phyloP scores from a whole-genome alignment of 2,329 filamentous ascomycete species.

The Xylariaceae sp. region DNA sequence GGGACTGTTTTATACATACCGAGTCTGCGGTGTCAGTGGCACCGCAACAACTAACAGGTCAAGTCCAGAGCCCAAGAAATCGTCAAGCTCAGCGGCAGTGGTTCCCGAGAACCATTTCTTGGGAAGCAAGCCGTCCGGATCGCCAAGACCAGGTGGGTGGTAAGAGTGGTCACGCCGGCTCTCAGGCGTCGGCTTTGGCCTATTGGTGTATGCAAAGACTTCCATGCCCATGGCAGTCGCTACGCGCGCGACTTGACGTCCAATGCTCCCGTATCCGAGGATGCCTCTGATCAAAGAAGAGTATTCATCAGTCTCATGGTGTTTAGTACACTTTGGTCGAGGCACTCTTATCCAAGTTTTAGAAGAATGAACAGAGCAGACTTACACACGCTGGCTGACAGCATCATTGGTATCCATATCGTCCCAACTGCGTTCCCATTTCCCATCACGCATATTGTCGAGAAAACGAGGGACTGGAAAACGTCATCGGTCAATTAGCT shows the following conservation, averaged over 20 bases:
- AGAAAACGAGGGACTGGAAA: slow-evolving; percentile 44
- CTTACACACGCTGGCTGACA: slow-evolving; percentile 50
- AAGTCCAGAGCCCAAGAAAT: slow-evolving; percentile 41
- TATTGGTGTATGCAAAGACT: slow-evolving; percentile 67
- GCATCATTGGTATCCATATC: slow-evolving; percentile 43
- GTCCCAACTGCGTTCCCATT: slow-evolving; percentile 39
- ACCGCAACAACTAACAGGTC: slow-evolving; percentile 42
- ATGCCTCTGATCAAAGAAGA: slow-evolving; percentile 30
- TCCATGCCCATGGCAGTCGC: slow-evolving; percentile 61
- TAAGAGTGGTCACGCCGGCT: slow-evolving; percentile 59
- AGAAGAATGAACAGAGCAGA: background rate
- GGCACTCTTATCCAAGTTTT: no score
- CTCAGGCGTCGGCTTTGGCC: slow-evolving; percentile 57
- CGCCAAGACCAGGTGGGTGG: slow-evolving; percentile 60
- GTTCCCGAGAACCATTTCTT: slow-evolving; percentile 41
- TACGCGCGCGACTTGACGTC: slow-evolving; percentile 45
- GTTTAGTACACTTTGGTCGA: background rate
- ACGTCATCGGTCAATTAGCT: background rate
- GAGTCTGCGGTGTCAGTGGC: slow-evolving; percentile 40
- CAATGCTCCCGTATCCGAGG: slow-evolving; percentile 46
- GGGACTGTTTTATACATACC: no score
- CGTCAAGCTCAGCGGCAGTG: slow-evolving; percentile 31
- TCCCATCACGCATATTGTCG: slow-evolving; percentile 41
- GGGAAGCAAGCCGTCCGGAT: slow-evolving; percentile 41
- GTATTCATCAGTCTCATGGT: background rate